Evolutionary conservation across 2,329 filamentous ascomycete species (phyloP), one percentile per base, ranked within the genome.

Genomic region (Cephalotrichum gorgonifer): DNA sequence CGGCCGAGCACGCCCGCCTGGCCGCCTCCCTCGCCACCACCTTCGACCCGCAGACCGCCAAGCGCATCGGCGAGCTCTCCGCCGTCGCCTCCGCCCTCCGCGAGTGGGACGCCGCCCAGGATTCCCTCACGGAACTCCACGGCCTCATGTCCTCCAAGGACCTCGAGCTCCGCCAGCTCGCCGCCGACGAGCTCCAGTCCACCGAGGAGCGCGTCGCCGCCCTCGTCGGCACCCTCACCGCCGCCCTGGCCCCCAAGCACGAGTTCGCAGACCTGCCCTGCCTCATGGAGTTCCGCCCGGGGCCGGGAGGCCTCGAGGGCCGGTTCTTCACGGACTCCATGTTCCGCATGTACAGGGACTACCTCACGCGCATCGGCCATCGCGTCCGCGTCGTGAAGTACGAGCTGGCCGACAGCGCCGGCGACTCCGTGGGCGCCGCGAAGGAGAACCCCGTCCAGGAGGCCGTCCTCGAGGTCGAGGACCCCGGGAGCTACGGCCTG

Each of bases 261-360:
- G 87, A 90, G 3, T 98, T 96, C 62, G 88, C 88, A 28, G 78
- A 88, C 53, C 76, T 97, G 56, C 88, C 90, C 48, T 97, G 91
- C 64, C 76, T 98, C 54, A 69, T 98, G 39, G 93, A 98, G 67
- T 86, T 98, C 52, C 80, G 90, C 1, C 93, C 93, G 0, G 93
- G 93, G 0, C 90, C 89, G 0, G 93, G 93, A 33, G 93, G 93
- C 2, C 82, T 88, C 50, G 93, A 98, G 67, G 90, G 91, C 2
- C 83, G 88, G 0, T 81, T 95, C 53, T 98, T 98, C 57, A 88
- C 90, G 12, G 86, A 86, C 49, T 82, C 93, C 47, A 67, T 98
- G 6, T 79, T 95, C 57, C 81, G 83, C 56, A 97, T 98, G 93
- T 98, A 98, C 68, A 78, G 81, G 54, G 71, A 72, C 1, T 89